phyloP scores from a whole-genome alignment of 2,329 filamentous ascomycete genomes.

The Didymella arachidicola region DNA sequence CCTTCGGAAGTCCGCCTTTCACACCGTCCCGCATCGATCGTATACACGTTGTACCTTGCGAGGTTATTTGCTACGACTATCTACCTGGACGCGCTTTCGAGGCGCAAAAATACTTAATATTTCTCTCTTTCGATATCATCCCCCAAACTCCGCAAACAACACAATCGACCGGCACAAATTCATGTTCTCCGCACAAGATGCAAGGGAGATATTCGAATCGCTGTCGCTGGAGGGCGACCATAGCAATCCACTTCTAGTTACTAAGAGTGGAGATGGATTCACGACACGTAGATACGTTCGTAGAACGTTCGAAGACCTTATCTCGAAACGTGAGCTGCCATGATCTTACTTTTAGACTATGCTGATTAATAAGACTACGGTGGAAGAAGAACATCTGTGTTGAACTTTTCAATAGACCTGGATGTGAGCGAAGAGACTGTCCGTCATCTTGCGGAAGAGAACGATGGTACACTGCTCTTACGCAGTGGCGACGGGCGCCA shows the following conservation, averaged over 20 bases:
- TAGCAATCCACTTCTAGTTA: constrained; percentile 31
- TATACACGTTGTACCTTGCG: neutral
- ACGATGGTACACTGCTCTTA: constrained; percentile 29
- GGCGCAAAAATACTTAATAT: neutral
- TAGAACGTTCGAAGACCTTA: constrained; percentile 29
- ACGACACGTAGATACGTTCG: constrained; percentile 34
- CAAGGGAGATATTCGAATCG: constrained; percentile 36
- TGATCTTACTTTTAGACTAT: neutral
- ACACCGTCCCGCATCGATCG: neutral
- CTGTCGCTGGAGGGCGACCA: constrained; percentile 28
- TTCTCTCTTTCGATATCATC: neutral
- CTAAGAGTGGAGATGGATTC: constrained; percentile 36
- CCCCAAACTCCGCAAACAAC: neutral
- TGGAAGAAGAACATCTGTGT: neutral
- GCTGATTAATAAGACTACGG: constrained; percentile 20
- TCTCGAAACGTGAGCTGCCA: constrained; percentile 25
- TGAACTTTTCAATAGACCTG: constrained; percentile 21
- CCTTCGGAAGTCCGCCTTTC: constrained; percentile 10
- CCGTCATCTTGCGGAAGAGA: constrained; percentile 30
- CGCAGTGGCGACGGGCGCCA: constrained; percentile 34
- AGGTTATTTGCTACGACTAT: neutral
- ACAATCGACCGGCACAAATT: neutral
- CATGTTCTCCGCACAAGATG: constrained; percentile 49
- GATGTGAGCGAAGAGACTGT: constrained; percentile 33
- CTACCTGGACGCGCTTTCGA: neutral